Conservation (phyloP, 805 yeast species). For the Brettanomyces sp. region DNA sequence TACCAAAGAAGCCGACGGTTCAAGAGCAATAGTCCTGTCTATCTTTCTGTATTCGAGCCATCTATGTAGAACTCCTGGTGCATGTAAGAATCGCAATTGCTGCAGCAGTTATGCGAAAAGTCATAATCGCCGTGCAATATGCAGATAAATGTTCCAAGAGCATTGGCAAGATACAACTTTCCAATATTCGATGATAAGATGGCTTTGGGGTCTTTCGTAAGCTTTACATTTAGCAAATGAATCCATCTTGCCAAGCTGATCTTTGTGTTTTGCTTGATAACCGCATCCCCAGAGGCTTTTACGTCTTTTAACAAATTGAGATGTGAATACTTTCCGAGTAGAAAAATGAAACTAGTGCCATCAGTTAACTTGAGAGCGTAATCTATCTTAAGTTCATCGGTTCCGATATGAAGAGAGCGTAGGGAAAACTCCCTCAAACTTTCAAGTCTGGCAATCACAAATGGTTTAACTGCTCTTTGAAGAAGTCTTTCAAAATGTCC, state of each 20-base stretch:
- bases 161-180: slow-evolving; percentile 24
- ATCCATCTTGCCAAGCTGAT: slow-evolving; percentile 5
- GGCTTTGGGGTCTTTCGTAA: neutral
- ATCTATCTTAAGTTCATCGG: neutral
- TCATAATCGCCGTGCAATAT: slow-evolving; percentile 29
- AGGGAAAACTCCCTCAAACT: slow-evolving; percentile 4
- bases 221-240: slow-evolving; percentile 1
- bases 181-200: slow-evolving; percentile 8
- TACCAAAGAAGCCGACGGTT: slow-evolving; percentile 12
- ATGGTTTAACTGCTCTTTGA: slow-evolving; percentile 8
- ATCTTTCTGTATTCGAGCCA: slow-evolving; percentile 4
- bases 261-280: neutral
- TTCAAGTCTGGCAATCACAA: slow-evolving; percentile 6
- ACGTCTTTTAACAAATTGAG: neutral
- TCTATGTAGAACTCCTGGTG: neutral
- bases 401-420: neutral
- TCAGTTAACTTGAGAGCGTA: neutral
- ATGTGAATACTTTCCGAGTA: neutral
- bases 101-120: slow-evolving; percentile 24
- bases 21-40: slow-evolving; percentile 20
- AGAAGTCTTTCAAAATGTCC: neutral
- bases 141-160: slow-evolving; percentile 36
- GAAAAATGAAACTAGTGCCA: neutral
- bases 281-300: neutral
- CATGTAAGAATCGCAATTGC: slow-evolving; percentile 24